Conservation (phyloP, 257 asterid species). For the Nicotiana noctiflora region DNA sequence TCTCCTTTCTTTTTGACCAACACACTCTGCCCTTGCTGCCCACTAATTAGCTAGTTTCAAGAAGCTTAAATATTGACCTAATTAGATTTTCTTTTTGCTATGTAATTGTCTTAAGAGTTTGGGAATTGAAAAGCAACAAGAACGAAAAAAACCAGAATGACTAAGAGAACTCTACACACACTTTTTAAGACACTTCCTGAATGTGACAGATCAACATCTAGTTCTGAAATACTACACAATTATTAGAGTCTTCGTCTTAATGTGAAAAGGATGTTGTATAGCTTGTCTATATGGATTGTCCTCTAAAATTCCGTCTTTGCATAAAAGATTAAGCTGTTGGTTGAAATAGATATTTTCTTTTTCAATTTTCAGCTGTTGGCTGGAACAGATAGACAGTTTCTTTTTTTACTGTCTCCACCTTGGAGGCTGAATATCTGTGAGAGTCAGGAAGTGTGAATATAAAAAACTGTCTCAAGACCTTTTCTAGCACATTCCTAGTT, state of each 20-base stretch:
- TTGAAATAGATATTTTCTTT: neutral
- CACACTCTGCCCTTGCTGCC: too few species aligned
- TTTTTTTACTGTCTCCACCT: neutral
- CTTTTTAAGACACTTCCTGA: neutral
- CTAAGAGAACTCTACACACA: neutral
- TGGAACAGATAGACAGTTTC: conserved; percentile 1
- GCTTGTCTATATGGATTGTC: neutral
- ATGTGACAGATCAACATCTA: neutral
- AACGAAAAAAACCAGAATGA: too few species aligned
- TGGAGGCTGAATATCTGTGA: neutral
- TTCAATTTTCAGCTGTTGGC: neutral
- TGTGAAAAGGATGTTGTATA: neutral
- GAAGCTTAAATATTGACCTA: too few species aligned
- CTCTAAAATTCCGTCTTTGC: neutral
- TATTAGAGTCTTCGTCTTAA: neutral
- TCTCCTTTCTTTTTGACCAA: too few species aligned
- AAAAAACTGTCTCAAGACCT: neutral
- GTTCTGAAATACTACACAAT: neutral
- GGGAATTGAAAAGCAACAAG: too few species aligned
- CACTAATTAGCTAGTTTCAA: too few species aligned
- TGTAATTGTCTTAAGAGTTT: too few species aligned
- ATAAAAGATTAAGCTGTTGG: neutral
- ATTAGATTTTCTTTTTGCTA: too few species aligned
- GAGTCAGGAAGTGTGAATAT: neutral
- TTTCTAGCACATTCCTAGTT: neutral